A percentile compares a stretch with the other conserved stretches of the same genome.
Evolutionary conservation across 371 early-diverging fungal species (phyloP).

Genomic region (Globomyces sp.): DNA sequence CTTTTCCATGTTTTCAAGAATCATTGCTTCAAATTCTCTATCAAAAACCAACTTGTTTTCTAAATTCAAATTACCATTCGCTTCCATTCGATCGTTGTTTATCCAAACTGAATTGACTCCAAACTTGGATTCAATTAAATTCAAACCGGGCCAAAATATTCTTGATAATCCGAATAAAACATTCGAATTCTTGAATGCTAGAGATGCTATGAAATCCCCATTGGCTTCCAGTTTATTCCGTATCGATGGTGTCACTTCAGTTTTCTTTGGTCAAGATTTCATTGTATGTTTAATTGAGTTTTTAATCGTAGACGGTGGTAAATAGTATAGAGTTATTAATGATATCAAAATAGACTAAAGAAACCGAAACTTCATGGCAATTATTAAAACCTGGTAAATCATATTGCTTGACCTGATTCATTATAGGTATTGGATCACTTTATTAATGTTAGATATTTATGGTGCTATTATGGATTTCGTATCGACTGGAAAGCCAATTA

Average conservation of each 20-base stretch:
- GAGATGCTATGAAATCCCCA: conserved; percentile 77
- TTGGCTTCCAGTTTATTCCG: conserved; percentile 84
- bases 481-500: conserved; percentile 76
- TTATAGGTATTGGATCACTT: no score
- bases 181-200: conserved; percentile 75
- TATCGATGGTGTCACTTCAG: conserved; percentile 84
- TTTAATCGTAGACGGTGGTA: no score
- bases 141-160: conserved; percentile 83
- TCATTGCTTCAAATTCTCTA: no score
- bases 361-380: conserved; percentile 82
- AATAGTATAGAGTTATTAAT: no score
- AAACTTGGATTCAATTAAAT: conserved; percentile 89
- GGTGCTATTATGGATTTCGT: conserved; percentile 94
- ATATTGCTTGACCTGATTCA: no score
- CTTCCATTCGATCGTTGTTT: conserved; percentile 67
- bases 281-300: conserved; percentile 63
- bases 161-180: conserved; percentile 46
- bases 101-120: conserved; percentile 95
- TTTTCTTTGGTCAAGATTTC: conserved; percentile 91
- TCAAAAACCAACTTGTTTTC: no score
- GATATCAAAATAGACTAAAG: conserved; percentile 56
- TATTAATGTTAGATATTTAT: conserved; percentile 94
- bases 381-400: conserved; percentile 27
- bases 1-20: no score
- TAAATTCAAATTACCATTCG: no score